A percentile compares a stretch with the other conserved stretches of the same genome.
phyloP scores from a whole-genome alignment of 2,329 filamentous ascomycete species.

The Exophiala mesophila region DNA sequence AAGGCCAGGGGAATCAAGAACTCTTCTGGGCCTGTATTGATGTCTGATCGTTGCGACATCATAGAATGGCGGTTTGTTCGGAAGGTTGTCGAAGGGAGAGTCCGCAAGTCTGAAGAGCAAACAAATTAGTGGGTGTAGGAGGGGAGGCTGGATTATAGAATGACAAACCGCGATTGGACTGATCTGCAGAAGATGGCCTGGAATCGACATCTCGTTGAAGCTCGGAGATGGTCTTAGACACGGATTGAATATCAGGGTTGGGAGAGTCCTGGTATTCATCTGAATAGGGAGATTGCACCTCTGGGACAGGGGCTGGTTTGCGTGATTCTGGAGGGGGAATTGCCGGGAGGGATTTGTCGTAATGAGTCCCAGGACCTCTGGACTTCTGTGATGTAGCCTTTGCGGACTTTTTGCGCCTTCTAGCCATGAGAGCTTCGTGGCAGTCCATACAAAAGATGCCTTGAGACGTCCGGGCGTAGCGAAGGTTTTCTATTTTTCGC shows the following conservation, averaged over 20 bases:
- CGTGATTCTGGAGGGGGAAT: conserved; percentile 62
- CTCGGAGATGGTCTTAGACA: conserved; percentile 24
- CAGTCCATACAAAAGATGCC: conserved; percentile 99
- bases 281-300: conserved; percentile 45
- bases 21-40: conserved; percentile 58
- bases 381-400: conserved; percentile 29
- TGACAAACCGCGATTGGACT: conserved; percentile 14
- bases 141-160: conserved; percentile 3
- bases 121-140: conserved; percentile 11
- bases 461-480: conserved; percentile 95
- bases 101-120: conserved; percentile 53
- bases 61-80: conserved; percentile 71
- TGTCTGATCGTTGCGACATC: conserved; percentile 52
- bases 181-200: conserved; percentile 19
- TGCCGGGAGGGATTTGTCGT: conserved; percentile 89
- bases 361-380: conserved; percentile 49
- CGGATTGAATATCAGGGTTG: conserved; percentile 18
- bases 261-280: conserved; percentile 35
- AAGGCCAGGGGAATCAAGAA: conserved; percentile 73
- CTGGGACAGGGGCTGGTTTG: conserved; percentile 31
- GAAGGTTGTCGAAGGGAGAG: conserved; percentile 70
- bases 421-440: conserved; percentile 92
- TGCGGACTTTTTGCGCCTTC: conserved; percentile 66
- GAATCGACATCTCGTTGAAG: conserved; percentile 18
- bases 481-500: conserved; percentile 94